Evolutionary conservation across 768 basidiomycete species (phyloP).

Genomic region (Calvatia gigantea): DNA sequence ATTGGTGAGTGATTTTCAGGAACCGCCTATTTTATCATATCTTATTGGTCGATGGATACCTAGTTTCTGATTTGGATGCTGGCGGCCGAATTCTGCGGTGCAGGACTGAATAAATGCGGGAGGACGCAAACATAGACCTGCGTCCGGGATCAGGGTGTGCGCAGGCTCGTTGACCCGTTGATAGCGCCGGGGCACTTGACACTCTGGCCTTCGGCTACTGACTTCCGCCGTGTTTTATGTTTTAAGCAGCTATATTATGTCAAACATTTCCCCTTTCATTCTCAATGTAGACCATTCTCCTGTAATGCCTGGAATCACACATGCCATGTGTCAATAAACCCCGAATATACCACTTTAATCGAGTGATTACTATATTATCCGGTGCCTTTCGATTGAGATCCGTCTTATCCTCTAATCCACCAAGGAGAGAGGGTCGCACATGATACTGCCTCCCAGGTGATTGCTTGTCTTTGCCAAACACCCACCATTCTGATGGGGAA

Average conservation of each 20-base stretch:
- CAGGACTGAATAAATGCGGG: conserved; percentile 67
- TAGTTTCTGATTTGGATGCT: conserved; percentile 80
- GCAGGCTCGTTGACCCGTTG: neutral
- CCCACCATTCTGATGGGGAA: too few relatives aligned
- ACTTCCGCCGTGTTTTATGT: neutral
- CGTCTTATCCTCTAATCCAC: conserved; percentile 15
- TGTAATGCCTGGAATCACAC: neutral
- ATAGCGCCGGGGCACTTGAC: neutral
- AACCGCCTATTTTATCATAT: neutral
- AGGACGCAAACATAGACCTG: conserved; percentile 3
- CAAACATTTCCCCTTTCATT: neutral
- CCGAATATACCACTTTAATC: neutral
- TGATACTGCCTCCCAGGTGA: neutral
- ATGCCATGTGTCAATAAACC: neutral
- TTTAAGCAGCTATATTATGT: neutral
- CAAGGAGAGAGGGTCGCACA: neutral
- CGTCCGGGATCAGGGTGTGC: neutral
- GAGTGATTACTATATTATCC: neutral
- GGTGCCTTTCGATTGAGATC: conserved; percentile 12
- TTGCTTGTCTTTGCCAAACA: too few relatives aligned
- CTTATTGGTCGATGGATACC: neutral
- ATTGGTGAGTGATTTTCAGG: conserved; percentile 42
- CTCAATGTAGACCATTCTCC: neutral
- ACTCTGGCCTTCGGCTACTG: neutral
- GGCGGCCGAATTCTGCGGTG: conserved; percentile 87